These are phyloP conservation scores for Lentinula raphanica DNA, from an alignment of 768 basidiomycete genomes.

Conservation along the genomic window DNA sequence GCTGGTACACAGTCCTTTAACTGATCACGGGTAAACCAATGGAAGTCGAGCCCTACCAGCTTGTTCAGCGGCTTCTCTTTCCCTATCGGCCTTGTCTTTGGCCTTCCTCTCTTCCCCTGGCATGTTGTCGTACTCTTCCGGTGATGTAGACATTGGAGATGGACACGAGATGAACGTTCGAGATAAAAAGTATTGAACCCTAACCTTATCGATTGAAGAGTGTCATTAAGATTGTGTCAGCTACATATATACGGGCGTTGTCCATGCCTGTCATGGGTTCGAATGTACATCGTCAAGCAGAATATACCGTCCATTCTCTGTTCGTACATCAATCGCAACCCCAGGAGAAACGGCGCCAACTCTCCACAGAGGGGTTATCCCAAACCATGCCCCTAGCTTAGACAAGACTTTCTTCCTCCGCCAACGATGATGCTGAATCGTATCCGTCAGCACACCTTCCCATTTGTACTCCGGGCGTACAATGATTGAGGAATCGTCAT, in stretches of 20 bases:
- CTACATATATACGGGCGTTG: too few relatives aligned
- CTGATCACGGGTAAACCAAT: constrained; percentile 7
- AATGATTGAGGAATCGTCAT: constrained; percentile 57
- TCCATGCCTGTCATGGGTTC: background rate
- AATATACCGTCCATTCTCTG: constrained; percentile 57
- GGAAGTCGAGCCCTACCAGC: constrained; percentile 9
- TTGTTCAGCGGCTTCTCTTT: constrained; percentile 68
- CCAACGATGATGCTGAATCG: constrained; percentile 31
- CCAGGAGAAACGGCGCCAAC: constrained; percentile 46
- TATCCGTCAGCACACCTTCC: constrained; percentile 64
- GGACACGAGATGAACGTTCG: too few relatives aligned
- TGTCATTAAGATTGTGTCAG: too few relatives aligned
- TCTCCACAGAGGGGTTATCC: constrained; percentile 60
- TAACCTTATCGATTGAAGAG: background rate
- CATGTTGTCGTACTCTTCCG: constrained; percentile 69
- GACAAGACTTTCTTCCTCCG: constrained; percentile 35
- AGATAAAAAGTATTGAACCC: background rate
- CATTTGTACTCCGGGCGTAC: constrained; percentile 61
- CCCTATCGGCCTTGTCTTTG: constrained; percentile 63
- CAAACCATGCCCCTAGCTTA: constrained; percentile 66
- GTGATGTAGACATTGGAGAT: constrained; percentile 3
- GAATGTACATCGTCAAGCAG: constrained; percentile 23
- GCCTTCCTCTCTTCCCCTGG: constrained; percentile 69
- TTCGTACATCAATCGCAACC: constrained; percentile 52
- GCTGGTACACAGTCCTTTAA: constrained; percentile 38